A percentile compares a stretch with the other conserved stretches of the same genome.
These are phyloP conservation scores for Sporothrix brasiliensis DNA, from an alignment of 2,329 filamentous ascomycete species.

Conservation along the genomic window DNA sequence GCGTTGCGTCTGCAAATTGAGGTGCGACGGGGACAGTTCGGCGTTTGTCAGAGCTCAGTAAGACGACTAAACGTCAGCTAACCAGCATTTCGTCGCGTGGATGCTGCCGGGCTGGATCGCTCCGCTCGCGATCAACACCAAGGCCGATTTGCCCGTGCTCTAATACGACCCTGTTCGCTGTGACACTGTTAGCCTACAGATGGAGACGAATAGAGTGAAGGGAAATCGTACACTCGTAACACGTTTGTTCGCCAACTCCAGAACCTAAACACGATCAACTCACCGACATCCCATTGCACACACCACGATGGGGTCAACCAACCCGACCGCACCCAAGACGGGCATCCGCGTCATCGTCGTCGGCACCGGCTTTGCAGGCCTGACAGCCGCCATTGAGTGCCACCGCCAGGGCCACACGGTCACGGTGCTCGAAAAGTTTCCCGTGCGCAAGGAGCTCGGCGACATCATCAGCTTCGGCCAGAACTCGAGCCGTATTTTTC, in stretches of 20 bases:
- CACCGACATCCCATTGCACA: no score
- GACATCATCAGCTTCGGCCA: constrained; percentile 65
- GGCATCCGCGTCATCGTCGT: constrained; percentile 57
- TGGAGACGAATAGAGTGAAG: neutral
- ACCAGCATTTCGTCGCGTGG: constrained; percentile 5
- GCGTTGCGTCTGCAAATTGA: no score
- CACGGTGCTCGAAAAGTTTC: constrained; percentile 55
- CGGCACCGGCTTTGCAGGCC: constrained; percentile 61
- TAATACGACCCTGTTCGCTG: constrained; percentile 8
- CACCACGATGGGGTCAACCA: neutral
- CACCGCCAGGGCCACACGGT: constrained; percentile 61
- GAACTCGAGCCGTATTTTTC: constrained; percentile 62
- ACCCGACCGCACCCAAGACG: constrained; percentile 32
- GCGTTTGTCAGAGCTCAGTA: constrained; percentile 22
- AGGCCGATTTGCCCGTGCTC: neutral
- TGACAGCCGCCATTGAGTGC: constrained; percentile 64
- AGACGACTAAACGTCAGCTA: constrained; percentile 6
- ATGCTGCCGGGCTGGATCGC: constrained; percentile 24
- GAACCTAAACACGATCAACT: neutral
- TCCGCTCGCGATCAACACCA: neutral
- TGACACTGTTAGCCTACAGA: neutral
- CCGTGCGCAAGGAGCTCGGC: constrained; percentile 60
- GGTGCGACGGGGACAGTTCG: neutral
- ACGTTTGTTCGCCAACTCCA: neutral
- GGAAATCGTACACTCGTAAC: neutral